Base-by-base conservation (phyloP, 2,329 filamentous ascomycete species). In the Amesomyces nigricolor region DNA sequence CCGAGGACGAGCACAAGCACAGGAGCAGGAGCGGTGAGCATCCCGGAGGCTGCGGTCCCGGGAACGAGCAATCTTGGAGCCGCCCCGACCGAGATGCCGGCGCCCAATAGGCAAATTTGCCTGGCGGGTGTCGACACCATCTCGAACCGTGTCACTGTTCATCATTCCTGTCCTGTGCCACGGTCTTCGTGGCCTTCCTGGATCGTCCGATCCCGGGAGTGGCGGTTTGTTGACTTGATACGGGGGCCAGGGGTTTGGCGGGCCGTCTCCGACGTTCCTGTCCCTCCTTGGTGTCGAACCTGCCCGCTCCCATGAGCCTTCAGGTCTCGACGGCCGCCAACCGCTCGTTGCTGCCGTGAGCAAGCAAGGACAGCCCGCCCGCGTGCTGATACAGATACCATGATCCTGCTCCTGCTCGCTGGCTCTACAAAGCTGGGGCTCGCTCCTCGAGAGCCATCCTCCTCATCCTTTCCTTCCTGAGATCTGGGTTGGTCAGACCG, bases 141-240 rank as follows among this genome's bases (percentile, higher is more conserved):
- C 50, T 58, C 58, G 55, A 13, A 9, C 55, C 58, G 58, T 61
- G 56, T 62, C 58, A 56, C 57, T 51, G 49, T 53, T 45, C 58
- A 58, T 45, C 58, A 58, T 61, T 59, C 58, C 58, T 56, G 50
- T 16, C 47, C 56, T 58, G 59, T 64, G 57, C 59, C 52, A 63
- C 59, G 53, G 22, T 43, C 43, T 32, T 48, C 53, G 49, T 56
- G 56, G 53, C 42, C 38, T 58, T 53, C 56, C 58, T 56, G 55
- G 48, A 50, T 53, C 46, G 19, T 57, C 61, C 58, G 57, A 62
- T 62, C 51, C 54, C 59, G 53, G 58, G 48, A 49, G 35, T 38
- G 49, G 51, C 55, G 56, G 56, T 40, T 57, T 55, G 52, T 63
- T 55, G 61, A 59, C 29, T 48, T 58, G 58, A 62, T 57, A 62